These are phyloP conservation scores for Cyclostephanos invisitatus DNA, from an alignment of 108 stramenopile species.

Conservation along the genomic window DNA sequence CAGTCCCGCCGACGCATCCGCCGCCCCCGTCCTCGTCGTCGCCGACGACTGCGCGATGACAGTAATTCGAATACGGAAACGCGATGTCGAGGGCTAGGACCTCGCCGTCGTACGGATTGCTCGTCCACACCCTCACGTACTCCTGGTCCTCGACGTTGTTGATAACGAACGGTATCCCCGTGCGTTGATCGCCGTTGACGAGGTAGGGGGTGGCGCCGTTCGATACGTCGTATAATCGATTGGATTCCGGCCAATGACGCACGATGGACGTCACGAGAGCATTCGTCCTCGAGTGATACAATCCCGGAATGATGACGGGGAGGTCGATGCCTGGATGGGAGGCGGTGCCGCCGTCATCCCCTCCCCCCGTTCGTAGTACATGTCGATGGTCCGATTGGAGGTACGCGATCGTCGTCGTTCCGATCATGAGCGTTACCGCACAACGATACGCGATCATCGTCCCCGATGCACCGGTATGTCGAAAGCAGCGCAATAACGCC, in stretches of 20 bases:
- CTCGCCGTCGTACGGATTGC: slow-evolving; percentile 56
- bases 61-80: slow-evolving; percentile 60
- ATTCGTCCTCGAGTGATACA: slow-evolving; percentile 63
- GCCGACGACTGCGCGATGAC: not conserved
- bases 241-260: slow-evolving; percentile 57
- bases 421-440: slow-evolving; percentile 3
- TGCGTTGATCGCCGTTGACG: slow-evolving; percentile 81
- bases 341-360: not conserved
- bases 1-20: no score
- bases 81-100: slow-evolving; percentile 79
- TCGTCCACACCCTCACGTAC: slow-evolving; percentile 64
- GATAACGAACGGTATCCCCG: slow-evolving; percentile 79
- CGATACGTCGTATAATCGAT: slow-evolving; percentile 51
- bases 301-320: slow-evolving; percentile 57
- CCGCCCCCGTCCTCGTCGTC: not conserved
- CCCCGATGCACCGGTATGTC: not conserved
- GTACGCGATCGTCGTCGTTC: slow-evolving; percentile 31
- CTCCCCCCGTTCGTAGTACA: not conserved
- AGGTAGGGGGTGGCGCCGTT: slow-evolving; percentile 76
- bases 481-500: not conserved
- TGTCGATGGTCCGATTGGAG: slow-evolving; percentile 18
- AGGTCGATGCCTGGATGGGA: slow-evolving; percentile 43
- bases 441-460: slow-evolving; percentile 6
- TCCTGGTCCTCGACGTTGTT: slow-evolving; percentile 46
- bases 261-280: slow-evolving; percentile 52